Evolutionary conservation across 345 rosid species (phyloP).

Genomic region (Salix dunnii): DNA sequence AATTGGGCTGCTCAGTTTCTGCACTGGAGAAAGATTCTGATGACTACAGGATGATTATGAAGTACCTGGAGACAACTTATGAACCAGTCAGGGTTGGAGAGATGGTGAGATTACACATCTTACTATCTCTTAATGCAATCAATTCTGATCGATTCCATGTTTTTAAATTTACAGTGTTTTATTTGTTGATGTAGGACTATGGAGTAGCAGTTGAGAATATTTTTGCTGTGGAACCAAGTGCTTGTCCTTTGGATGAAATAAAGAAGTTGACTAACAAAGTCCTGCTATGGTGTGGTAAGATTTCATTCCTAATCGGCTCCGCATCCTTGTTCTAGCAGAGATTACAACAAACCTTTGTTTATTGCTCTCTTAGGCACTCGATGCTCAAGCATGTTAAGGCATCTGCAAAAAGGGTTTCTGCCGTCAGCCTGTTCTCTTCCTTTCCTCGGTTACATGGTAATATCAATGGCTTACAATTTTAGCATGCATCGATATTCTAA

Average conservation of each 20-base stretch:
- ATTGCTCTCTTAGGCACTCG: constrained; percentile 37
- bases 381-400: constrained; percentile 61
- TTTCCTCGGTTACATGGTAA: constrained; percentile 75
- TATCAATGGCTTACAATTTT: not conserved
- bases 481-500: not conserved
- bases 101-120: constrained; percentile 36
- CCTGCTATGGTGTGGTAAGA: constrained; percentile 80
- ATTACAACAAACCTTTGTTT: not conserved
- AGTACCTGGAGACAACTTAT: constrained; percentile 62
- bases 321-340: not conserved
- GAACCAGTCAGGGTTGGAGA: constrained; percentile 73
- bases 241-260: constrained; percentile 57
- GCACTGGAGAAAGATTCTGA: constrained; percentile 55
- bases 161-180: not conserved
- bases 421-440: constrained; percentile 73
- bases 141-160: not conserved
- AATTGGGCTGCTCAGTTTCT: constrained; percentile 55
- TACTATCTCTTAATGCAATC: not conserved
- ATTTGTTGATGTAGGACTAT: constrained; percentile 45
- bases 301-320: not conserved
- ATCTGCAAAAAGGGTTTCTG: constrained; percentile 64
- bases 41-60: constrained; percentile 69
- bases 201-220: constrained; percentile 56
- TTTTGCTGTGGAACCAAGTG: constrained; percentile 51
- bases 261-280: constrained; percentile 62